Evolutionary conservation across 148 eudicot species (phyloP).

Genomic region (Nyssa sinensis): DNA sequence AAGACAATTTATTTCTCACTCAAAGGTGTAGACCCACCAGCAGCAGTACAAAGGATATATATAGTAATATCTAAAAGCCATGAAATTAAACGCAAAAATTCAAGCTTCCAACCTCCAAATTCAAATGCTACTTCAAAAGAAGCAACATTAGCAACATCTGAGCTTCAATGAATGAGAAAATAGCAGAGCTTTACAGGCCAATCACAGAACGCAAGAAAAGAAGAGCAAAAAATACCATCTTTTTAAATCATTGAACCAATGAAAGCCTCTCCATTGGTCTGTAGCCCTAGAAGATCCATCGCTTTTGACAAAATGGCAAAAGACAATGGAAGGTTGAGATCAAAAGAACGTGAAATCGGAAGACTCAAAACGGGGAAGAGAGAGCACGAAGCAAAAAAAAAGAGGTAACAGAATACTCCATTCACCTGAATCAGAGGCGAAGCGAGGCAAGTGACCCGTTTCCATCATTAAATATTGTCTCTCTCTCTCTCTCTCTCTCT

Average conservation of each 20-base stretch:
- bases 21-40: constrained; percentile 9
- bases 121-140: background rate
- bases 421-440: constrained; percentile 51
- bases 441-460: constrained; percentile 46
- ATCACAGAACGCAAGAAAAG: constrained; percentile 2
- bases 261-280: background rate
- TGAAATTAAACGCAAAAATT: background rate
- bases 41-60: too few species aligned
- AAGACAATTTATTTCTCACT: constrained; percentile 10
- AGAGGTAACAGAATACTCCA: background rate
- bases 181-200: background rate
- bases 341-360: background rate
- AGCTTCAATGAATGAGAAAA: background rate
- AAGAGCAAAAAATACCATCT: background rate
- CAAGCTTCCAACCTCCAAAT: background rate
- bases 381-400: background rate
- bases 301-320: background rate
- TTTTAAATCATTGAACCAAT: background rate
- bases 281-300: background rate
- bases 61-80: background rate
- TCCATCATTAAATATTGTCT: constrained; percentile 23
- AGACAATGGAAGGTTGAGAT: constrained; percentile 8
- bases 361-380: background rate
- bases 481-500: constrained; percentile 9
- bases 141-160: background rate